phyloP scores from a whole-genome alignment of 306 rosid species.

The Albizia julibrissin region DNA sequence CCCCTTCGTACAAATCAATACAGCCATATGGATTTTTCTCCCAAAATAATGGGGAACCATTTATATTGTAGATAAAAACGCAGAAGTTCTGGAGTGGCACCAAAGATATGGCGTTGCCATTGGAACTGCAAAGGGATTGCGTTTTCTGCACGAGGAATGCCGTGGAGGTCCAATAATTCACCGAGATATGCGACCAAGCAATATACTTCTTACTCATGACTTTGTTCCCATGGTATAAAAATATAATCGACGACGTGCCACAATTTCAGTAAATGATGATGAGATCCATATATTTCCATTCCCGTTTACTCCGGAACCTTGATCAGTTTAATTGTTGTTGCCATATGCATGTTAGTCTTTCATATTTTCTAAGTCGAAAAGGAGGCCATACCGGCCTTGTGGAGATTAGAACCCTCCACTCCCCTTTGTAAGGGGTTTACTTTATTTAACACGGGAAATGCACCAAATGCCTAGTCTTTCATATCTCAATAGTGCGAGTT shows the following conservation, averaged over 20 bases:
- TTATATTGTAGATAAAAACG: constrained; percentile 46
- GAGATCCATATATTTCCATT: background rate
- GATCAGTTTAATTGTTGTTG: background rate
- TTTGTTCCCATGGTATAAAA: constrained; percentile 73
- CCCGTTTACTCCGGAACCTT: background rate
- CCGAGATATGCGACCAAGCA: constrained; percentile 83
- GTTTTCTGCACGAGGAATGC: constrained; percentile 89
- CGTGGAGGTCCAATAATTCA: constrained; percentile 89
- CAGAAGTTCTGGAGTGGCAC: constrained; percentile 66
- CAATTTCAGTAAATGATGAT: background rate
- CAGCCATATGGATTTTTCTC: background rate
- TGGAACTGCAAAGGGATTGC: constrained; percentile 86
- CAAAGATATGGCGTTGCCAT: constrained; percentile 79
- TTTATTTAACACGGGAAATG: too few relatives aligned
- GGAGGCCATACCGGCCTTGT: too few relatives aligned
- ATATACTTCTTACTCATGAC: constrained; percentile 83
- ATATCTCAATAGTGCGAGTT: background rate
- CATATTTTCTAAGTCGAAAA: too few relatives aligned
- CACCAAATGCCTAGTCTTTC: background rate
- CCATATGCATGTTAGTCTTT: background rate
- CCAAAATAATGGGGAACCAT: background rate
- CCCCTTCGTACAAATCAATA: background rate
- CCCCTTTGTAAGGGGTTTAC: too few relatives aligned
- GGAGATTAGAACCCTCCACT: too few relatives aligned
- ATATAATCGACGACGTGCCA: background rate